A percentile compares a stretch with the other conserved stretches of the same genome.
Evolutionary conservation across 192 early-diverging fungal genomes (phyloP).

Genomic region (Coemansia sp.): DNA sequence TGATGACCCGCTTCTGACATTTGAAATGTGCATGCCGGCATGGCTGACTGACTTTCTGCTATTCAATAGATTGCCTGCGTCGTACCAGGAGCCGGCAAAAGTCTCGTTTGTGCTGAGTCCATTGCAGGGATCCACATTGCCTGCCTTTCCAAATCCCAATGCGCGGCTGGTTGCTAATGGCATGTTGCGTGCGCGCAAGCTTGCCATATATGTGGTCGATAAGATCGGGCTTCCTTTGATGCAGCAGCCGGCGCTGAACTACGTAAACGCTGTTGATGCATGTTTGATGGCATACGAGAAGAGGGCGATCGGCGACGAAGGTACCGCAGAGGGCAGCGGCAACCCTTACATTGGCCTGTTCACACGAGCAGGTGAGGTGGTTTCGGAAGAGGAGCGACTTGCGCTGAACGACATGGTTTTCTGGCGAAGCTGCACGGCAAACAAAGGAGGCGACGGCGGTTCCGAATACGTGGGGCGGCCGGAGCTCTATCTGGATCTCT

Average conservation of each 20-base stretch:
- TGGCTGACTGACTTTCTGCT: slow-evolving; percentile 89
- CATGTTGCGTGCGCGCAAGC: slow-evolving; percentile 85
- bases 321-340: neutral
- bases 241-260: slow-evolving; percentile 50
- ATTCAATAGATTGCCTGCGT: slow-evolving; percentile 63
- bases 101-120: slow-evolving; percentile 81
- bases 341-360: slow-evolving; percentile 22
- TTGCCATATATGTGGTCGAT: slow-evolving; percentile 81
- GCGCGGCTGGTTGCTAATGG: slow-evolving; percentile 81
- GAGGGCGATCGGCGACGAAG: neutral
- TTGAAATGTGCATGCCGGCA: slow-evolving; percentile 74
- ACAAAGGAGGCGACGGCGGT: neutral
- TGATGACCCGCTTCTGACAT: slow-evolving; percentile 45
- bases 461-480: slow-evolving; percentile 37
- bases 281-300: slow-evolving; percentile 30
- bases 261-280: slow-evolving; percentile 39
- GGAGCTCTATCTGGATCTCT: slow-evolving; percentile 47
- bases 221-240: slow-evolving; percentile 60
- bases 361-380: slow-evolving; percentile 29
- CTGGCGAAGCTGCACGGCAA: slow-evolving; percentile 20
- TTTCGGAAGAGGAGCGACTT: slow-evolving; percentile 29
- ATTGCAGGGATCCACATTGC: slow-evolving; percentile 51
- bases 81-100: slow-evolving; percentile 76
- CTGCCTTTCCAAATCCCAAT: slow-evolving; percentile 50
- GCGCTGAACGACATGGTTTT: slow-evolving; percentile 35